phyloP scores from a whole-genome alignment of 345 rosid genomes.

The Brassica napus region DNA sequence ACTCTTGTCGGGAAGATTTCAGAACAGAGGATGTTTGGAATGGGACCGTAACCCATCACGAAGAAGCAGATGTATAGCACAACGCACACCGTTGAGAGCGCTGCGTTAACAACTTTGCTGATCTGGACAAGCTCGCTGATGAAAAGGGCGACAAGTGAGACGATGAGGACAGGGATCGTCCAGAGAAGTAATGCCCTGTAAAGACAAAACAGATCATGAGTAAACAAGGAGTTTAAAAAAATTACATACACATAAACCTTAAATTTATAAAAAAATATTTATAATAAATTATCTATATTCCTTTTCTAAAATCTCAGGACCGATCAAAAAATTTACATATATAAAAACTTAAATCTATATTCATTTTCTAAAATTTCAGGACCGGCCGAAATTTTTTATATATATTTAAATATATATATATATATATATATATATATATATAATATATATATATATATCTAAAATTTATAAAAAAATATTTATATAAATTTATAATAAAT shows the following conservation, averaged over 20 bases:
- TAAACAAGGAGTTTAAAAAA: background rate
- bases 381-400: no score
- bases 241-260: background rate
- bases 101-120: constrained; percentile 60
- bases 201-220: constrained; percentile 15
- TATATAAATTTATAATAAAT: no score
- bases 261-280: background rate
- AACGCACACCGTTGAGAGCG: constrained; percentile 75
- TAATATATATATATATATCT: no score
- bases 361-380: no score
- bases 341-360: no score
- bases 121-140: constrained; percentile 53
- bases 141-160: constrained; percentile 67
- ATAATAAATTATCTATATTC: background rate
- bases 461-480: no score
- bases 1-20: constrained; percentile 98
- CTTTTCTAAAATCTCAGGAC: background rate
- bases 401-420: no score
- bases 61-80: constrained; percentile 88
- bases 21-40: constrained; percentile 93
- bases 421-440: no score
- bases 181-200: constrained; percentile 77
- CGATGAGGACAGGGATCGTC: constrained; percentile 80
- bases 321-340: no score
- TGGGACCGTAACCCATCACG: constrained; percentile 82